Conservation (phyloP, 768 basidiomycete genomes). For the Leccinum broughii region DNA sequence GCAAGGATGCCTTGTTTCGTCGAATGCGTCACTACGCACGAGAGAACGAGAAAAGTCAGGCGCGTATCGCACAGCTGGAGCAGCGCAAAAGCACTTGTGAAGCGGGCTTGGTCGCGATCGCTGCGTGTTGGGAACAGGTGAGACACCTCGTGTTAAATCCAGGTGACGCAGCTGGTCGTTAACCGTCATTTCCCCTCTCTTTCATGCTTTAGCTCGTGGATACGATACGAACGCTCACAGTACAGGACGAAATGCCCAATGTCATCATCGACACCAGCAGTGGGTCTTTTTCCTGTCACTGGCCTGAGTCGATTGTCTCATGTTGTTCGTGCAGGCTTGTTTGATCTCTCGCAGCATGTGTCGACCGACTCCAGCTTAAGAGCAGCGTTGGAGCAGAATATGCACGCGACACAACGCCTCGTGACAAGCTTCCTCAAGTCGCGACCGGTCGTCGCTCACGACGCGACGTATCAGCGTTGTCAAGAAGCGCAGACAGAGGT, state of each 20-base stretch:
- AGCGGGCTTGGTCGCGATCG: slow-evolving; percentile 69
- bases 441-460: slow-evolving; percentile 34
- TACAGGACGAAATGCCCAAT: slow-evolving; percentile 49
- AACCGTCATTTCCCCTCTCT: slow-evolving; percentile 2
- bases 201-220: slow-evolving; percentile 55
- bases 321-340: slow-evolving; percentile 24
- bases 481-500: slow-evolving; percentile 65
- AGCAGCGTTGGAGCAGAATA: slow-evolving; percentile 52
- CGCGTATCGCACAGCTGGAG: slow-evolving; percentile 64
- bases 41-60: slow-evolving; percentile 65
- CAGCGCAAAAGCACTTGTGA: slow-evolving; percentile 65
- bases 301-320: neutral
- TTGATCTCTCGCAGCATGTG: slow-evolving; percentile 36
- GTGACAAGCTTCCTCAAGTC: slow-evolving; percentile 55
- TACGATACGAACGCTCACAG: slow-evolving; percentile 60
- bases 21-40: slow-evolving; percentile 82
- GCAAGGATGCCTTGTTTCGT: slow-evolving; percentile 84
- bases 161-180: neutral
- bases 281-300: slow-evolving; percentile 17
- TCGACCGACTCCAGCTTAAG: slow-evolving; percentile 33
- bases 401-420: slow-evolving; percentile 58
- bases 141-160: slow-evolving; percentile 7
- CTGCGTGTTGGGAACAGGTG: slow-evolving; percentile 82
- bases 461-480: slow-evolving; percentile 44
- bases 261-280: slow-evolving; percentile 45